Conservation (phyloP, 2,329 filamentous ascomycete species). For the Zarea fungicola region DNA sequence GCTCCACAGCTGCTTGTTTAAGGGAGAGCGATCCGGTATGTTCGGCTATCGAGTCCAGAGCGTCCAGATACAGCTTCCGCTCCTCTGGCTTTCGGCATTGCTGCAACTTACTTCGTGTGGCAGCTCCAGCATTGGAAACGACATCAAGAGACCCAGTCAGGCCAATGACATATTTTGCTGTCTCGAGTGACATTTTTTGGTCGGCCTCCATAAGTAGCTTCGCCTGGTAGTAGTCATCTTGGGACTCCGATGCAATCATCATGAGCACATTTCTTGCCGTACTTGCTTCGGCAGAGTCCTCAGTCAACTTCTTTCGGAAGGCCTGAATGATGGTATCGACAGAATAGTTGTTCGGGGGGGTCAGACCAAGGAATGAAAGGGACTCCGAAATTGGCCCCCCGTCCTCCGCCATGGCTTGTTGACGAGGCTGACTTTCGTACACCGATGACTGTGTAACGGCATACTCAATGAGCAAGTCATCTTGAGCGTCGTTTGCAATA, state of each 20-base stretch:
- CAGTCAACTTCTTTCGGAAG: slow-evolving; percentile 29
- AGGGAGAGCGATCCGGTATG: slow-evolving; percentile 24
- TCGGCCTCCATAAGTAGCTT: slow-evolving; percentile 30
- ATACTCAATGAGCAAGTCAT: slow-evolving; percentile 31
- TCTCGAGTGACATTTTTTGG: slow-evolving; percentile 31
- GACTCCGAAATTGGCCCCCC: slow-evolving; percentile 28
- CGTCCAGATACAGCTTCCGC: slow-evolving; percentile 28
- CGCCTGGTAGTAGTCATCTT: slow-evolving; percentile 30
- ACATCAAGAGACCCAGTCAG: slow-evolving; percentile 20
- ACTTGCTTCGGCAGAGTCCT: slow-evolving; percentile 26
- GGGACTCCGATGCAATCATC: slow-evolving; percentile 28
- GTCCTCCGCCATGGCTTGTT: slow-evolving; percentile 25
- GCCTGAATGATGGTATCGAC: slow-evolving; percentile 30
- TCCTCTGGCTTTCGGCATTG: slow-evolving; percentile 28
- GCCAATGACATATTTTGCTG: slow-evolving; percentile 28
- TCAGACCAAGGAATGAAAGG: slow-evolving; percentile 29
- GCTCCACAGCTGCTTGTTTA: slow-evolving; percentile 23
- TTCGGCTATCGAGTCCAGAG: slow-evolving; percentile 31
- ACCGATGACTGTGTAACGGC: slow-evolving; percentile 34
- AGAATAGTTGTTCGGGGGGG: slow-evolving; percentile 31
- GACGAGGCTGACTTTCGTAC: slow-evolving; percentile 32
- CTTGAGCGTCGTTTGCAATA: slow-evolving; percentile 30
- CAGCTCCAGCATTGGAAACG: slow-evolving; percentile 13
- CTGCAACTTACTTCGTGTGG: slow-evolving; percentile 5
- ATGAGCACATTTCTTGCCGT: slow-evolving; percentile 30